A percentile compares a stretch with the other conserved stretches of the same genome.
phyloP scores from a whole-genome alignment of 164 flowering plant genomes.

The Pachysandra terminalis region DNA sequence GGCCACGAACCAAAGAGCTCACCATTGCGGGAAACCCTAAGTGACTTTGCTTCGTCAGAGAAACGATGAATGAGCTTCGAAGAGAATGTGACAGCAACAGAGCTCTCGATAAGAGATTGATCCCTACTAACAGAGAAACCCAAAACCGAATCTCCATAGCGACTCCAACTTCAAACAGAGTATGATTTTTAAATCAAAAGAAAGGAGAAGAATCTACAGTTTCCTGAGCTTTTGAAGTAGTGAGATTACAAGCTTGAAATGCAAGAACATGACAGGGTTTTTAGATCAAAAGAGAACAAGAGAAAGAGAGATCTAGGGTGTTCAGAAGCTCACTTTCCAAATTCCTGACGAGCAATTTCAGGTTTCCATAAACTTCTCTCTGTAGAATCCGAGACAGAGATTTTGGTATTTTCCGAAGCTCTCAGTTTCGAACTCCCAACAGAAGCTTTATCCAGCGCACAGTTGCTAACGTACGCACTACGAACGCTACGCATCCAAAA shows the following conservation, averaged over 20 bases:
- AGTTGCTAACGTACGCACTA: too few relatives aligned
- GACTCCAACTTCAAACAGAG: constrained; percentile 1
- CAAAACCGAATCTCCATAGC: constrained; percentile 15
- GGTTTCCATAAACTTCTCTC: neutral
- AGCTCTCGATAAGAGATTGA: constrained; percentile 1
- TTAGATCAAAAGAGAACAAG: too few relatives aligned
- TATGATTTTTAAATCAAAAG: too few relatives aligned
- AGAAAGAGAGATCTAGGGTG: constrained; percentile 11
- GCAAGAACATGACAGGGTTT: neutral
- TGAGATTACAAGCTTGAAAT: neutral
- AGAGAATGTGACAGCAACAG: constrained; percentile 27
- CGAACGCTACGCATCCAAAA: too few relatives aligned
- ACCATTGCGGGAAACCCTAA: constrained; percentile 24
- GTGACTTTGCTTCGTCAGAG: constrained; percentile 59
- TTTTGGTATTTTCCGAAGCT: neutral
- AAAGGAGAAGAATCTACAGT: neutral
- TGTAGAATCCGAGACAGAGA: neutral
- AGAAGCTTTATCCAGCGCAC: too few relatives aligned
- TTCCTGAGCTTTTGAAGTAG: too few relatives aligned
- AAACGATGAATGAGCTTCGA: constrained; percentile 69
- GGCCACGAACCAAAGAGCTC: constrained; percentile 32
- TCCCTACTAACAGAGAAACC: constrained; percentile 3
- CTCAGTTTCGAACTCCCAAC: too few relatives aligned
- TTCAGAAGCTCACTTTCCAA: neutral
- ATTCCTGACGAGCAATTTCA: neutral